Conservation (phyloP, 2,329 filamentous ascomycete genomes). For the Magnaporthiopsis rhizophila region DNA sequence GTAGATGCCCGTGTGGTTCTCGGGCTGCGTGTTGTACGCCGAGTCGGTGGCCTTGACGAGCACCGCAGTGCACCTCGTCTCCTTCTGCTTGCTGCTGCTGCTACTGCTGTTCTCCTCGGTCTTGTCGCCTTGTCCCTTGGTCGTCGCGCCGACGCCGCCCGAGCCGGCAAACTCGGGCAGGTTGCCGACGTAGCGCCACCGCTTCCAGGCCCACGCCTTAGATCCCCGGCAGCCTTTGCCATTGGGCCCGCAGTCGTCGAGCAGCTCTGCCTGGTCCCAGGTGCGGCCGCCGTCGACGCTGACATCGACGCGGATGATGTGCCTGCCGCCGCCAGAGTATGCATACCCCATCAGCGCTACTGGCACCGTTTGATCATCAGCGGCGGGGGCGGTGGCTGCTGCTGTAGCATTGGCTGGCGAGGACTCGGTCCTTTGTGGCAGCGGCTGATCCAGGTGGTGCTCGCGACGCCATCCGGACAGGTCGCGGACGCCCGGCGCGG, state of each 20-base stretch:
- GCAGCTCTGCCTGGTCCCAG: slow-evolving; percentile 55
- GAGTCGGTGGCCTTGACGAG: slow-evolving; percentile 61
- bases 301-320: slow-evolving; percentile 60
- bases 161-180: slow-evolving; percentile 24
- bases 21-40: slow-evolving; percentile 58
- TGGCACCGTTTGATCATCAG: slow-evolving; percentile 12
- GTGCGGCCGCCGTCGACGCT: slow-evolving; percentile 54
- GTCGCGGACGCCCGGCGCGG: slow-evolving; percentile 12
- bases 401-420: not conserved
- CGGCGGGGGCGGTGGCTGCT: slow-evolving; percentile 2
- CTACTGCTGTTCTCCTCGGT: slow-evolving; percentile 5
- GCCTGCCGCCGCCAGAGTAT: slow-evolving; percentile 58
- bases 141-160: not conserved
- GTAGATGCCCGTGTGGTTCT: slow-evolving; percentile 51
- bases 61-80: slow-evolving; percentile 36
- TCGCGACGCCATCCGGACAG: slow-evolving; percentile 12
- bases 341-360: slow-evolving; percentile 53
- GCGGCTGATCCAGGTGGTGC: not conserved
- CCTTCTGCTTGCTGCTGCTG: slow-evolving; percentile 6
- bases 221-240: slow-evolving; percentile 22
- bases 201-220: slow-evolving; percentile 55
- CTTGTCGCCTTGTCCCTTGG: slow-evolving; percentile 4
- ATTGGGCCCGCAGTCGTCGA: slow-evolving; percentile 34
- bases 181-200: slow-evolving; percentile 50
- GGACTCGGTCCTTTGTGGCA: not conserved